phyloP scores from a whole-genome alignment of 305 asterid species.

The Andrographis paniculata region DNA sequence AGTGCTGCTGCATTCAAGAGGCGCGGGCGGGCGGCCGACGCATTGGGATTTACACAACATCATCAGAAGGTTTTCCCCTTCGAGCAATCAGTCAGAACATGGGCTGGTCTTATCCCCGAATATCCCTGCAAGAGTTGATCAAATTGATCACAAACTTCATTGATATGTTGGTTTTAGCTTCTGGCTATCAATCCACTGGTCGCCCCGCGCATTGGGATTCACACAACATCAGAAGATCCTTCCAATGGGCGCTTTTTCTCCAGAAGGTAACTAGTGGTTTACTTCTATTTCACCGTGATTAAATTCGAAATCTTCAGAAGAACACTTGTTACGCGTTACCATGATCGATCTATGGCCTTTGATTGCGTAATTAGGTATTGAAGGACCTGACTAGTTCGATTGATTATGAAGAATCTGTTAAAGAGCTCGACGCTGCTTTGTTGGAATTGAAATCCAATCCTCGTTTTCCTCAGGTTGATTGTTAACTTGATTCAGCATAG shows the following conservation, averaged over 20 bases:
- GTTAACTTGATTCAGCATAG: neutral
- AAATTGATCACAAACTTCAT: conserved; percentile 41
- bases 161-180: conserved; percentile 59
- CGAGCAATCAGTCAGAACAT: conserved; percentile 15
- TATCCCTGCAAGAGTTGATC: conserved; percentile 46
- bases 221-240: conserved; percentile 38
- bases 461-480: conserved; percentile 44
- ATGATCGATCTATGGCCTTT: neutral
- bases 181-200: conserved; percentile 76
- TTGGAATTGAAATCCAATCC: conserved; percentile 35
- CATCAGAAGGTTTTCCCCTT: too few relatives aligned
- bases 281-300: neutral
- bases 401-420: conserved; percentile 39
- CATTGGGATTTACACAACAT: too few relatives aligned
- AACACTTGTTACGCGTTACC: too few relatives aligned
- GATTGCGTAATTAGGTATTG: conserved; percentile 31
- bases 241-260: conserved; percentile 65
- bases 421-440: conserved; percentile 53
- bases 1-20: too few relatives aligned
- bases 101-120: conserved; percentile 44
- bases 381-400: conserved; percentile 37
- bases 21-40: too few relatives aligned
- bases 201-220: conserved; percentile 65
- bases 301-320: neutral
- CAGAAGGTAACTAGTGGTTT: conserved; percentile 40